A percentile compares a stretch with the other conserved stretches of the same genome.
Evolutionary conservation across 139 green algal species (phyloP).

Genomic region (Spirogloea muscicola): DNA sequence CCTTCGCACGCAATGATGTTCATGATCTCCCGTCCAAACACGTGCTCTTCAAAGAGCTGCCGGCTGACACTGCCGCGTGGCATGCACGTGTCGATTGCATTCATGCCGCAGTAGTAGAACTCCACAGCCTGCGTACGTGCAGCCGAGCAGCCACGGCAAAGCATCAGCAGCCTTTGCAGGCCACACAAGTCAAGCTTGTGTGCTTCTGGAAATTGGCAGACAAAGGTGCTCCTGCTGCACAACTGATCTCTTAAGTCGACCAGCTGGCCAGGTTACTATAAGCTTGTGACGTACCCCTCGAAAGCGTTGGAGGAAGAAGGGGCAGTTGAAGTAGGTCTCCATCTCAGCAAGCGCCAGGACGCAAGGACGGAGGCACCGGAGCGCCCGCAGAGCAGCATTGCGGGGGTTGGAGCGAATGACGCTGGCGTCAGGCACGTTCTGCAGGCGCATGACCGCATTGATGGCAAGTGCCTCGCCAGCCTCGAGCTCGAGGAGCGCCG

Average conservation of each 20-base stretch:
- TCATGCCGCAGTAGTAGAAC: too few relatives aligned
- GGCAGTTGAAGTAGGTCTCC: background rate
- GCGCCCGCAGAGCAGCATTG: background rate
- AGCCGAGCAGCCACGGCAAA: too few relatives aligned
- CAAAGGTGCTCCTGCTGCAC: too few relatives aligned
- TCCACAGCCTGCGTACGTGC: too few relatives aligned
- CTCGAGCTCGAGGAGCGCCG: too few relatives aligned
- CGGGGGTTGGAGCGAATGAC: conserved; percentile 8
- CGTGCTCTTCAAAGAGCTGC: background rate
- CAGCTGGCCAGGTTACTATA: background rate
- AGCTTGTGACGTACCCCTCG: background rate
- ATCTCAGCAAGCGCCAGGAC: background rate
- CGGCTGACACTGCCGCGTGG: background rate
- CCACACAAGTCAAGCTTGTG: too few relatives aligned
- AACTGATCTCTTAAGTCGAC: too few relatives aligned
- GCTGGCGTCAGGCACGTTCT: background rate
- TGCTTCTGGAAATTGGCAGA: too few relatives aligned
- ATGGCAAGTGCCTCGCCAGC: too few relatives aligned
- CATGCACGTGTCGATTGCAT: background rate
- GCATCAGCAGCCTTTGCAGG: too few relatives aligned
- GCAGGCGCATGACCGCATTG: too few relatives aligned
- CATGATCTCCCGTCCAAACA: background rate
- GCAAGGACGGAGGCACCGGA: background rate
- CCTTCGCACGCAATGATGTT: background rate
- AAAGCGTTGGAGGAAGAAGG: conserved; percentile 18